A percentile compares a stretch with the other conserved stretches of the same genome.
Evolutionary conservation across 306 rosid species (phyloP).

Genomic region (Ziziphus jujuba): DNA sequence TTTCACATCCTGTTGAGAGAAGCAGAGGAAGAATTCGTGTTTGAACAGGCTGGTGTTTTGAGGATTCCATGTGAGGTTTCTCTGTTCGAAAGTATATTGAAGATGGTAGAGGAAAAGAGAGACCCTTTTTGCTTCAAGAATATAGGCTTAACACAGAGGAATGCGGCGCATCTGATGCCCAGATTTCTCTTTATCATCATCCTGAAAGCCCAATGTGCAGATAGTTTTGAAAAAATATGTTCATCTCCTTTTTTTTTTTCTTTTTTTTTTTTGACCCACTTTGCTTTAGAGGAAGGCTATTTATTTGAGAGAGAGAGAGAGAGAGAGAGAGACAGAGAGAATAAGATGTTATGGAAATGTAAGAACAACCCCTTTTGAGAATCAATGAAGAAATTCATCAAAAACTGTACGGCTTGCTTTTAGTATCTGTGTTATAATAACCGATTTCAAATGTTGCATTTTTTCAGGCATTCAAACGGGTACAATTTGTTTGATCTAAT

Average conservation of each 20-base stretch:
- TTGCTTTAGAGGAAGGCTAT: constrained; percentile 36
- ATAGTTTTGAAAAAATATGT: constrained; percentile 24
- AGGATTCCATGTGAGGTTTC: constrained; percentile 81
- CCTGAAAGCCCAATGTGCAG: constrained; percentile 88
- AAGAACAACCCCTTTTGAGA: not conserved
- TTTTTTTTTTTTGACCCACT: constrained; percentile 12
- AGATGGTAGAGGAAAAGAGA: constrained; percentile 56
- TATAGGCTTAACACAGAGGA: constrained; percentile 40
- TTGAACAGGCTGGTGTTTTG: constrained; percentile 78
- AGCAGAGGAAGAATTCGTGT: constrained; percentile 95
- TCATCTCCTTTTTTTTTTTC: not conserved
- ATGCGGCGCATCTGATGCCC: constrained; percentile 51
- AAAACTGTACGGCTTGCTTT: not conserved
- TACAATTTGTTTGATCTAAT: too few relatives aligned
- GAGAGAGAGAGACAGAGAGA: constrained; percentile 21
- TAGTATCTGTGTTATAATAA: not conserved
- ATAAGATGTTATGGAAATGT: constrained; percentile 18
- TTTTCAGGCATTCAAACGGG: too few relatives aligned
- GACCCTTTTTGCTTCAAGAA: constrained; percentile 38
- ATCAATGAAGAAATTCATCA: not conserved
- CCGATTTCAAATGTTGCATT: too few relatives aligned
- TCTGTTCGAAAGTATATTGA: constrained; percentile 67
- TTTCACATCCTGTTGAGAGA: constrained; percentile 68
- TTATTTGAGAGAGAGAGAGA: constrained; percentile 18
- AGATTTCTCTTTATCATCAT: constrained; percentile 50